Evolutionary conservation across 73 alveolate genomes (phyloP).

Genomic region (Paraurostyla sp.): DNA sequence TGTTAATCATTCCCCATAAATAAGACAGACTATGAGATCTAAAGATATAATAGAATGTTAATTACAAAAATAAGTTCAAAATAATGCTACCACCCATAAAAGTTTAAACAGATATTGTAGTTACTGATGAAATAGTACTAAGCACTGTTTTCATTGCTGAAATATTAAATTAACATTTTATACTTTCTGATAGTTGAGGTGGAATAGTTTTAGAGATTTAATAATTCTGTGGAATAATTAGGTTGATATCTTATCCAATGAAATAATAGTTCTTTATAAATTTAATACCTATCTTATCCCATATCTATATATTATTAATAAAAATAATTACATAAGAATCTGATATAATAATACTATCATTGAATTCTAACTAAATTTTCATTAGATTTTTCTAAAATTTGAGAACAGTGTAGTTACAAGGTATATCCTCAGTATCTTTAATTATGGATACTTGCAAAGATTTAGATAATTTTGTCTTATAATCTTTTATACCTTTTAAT

Average conservation of each 20-base stretch:
- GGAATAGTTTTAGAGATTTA: neutral
- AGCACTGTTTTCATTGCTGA: neutral
- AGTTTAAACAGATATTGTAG: neutral
- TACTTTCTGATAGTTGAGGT: neutral
- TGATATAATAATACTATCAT: too few species aligned
- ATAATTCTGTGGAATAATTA: neutral
- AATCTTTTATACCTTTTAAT: too few species aligned
- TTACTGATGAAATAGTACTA: neutral
- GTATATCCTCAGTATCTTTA: too few species aligned
- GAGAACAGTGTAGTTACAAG: too few species aligned
- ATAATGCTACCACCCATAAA: neutral
- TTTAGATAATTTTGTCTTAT: too few species aligned
- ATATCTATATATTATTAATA: neutral
- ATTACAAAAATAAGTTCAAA: neutral
- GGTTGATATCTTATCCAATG: neutral
- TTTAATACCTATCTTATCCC: neutral
- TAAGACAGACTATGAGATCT: neutral
- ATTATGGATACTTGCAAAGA: too few species aligned
- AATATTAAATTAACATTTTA: neutral
- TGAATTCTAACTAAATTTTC: too few species aligned
- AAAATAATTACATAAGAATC: neutral
- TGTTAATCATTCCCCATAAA: conserved; percentile 22
- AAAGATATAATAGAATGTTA: neutral
- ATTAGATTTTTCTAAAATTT: too few species aligned
- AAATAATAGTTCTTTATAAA: neutral